phyloP scores from a whole-genome alignment of 768 basidiomycete species.

The Boletus sp. region DNA sequence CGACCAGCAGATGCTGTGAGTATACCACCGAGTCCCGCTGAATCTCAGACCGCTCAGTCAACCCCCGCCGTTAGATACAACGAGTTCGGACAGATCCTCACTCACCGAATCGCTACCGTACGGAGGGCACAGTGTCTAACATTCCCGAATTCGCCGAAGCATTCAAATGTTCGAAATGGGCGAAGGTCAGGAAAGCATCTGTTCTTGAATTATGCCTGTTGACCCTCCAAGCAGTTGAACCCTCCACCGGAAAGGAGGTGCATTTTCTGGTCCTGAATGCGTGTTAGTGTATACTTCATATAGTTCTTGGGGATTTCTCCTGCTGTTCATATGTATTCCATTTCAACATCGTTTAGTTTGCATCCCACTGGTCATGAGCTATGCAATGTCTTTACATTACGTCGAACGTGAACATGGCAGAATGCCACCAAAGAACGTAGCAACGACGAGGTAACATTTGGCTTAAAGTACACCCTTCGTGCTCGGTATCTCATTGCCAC shows the following conservation, averaged over 20 bases:
- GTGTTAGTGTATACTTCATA: conserved; percentile 2
- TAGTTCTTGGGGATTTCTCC: neutral
- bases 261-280: conserved; percentile 66
- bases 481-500: conserved; percentile 87
- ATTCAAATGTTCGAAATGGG: conserved; percentile 74
- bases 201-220: neutral
- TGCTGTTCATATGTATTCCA: conserved; percentile 20
- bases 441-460: neutral
- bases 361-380: neutral
- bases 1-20: conserved; percentile 74
- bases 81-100: conserved; percentile 88
- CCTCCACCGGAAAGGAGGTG: conserved; percentile 80
- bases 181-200: conserved; percentile 54
- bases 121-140: conserved; percentile 84
- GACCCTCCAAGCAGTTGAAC: conserved; percentile 54
- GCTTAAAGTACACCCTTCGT: conserved; percentile 91
- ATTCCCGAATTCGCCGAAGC: conserved; percentile 86
- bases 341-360: conserved; percentile 1
- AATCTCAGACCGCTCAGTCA: neutral
- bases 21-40: conserved; percentile 7
- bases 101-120: conserved; percentile 75
- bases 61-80: conserved; percentile 47
- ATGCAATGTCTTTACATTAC: neutral
- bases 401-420: neutral
- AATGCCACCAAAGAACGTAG: neutral